Evolutionary conservation across 2,329 filamentous ascomycete species (phyloP).

Genomic region (Zymoseptoria passerinii): DNA sequence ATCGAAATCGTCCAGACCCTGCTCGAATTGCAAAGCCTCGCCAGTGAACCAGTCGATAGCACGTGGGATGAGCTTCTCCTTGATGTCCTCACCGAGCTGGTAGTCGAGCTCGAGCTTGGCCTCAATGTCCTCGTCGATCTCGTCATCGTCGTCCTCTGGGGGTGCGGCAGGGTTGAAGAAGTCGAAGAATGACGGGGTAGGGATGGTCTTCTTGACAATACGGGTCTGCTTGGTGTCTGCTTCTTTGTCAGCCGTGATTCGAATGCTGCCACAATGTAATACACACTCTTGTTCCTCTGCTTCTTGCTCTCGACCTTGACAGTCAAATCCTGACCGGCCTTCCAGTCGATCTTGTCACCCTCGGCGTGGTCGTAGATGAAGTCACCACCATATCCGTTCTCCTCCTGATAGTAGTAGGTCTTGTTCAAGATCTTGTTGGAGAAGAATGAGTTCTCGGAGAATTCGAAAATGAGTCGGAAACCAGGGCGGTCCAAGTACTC

Average conservation of each 20-base stretch:
- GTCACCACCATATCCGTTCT: constrained; percentile 96
- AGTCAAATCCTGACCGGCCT: constrained; percentile 83
- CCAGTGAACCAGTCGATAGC: constrained; percentile 99
- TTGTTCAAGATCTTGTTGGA: constrained; percentile 95
- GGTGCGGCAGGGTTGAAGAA: constrained; percentile 95
- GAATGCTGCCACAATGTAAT: not conserved
- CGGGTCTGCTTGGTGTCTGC: constrained; percentile 97
- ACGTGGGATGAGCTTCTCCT: constrained; percentile 97
- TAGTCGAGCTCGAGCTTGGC: constrained; percentile 97
- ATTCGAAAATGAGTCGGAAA: constrained; percentile 97
- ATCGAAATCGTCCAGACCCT: constrained; percentile 76
- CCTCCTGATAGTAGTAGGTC: constrained; percentile 98
- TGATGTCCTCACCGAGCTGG: constrained; percentile 97
- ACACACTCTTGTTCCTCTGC: constrained; percentile 97
- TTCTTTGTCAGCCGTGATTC: not conserved
- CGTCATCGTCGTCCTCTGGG: constrained; percentile 69
- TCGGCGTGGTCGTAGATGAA: constrained; percentile 99
- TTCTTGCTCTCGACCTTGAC: constrained; percentile 98
- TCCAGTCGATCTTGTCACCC: constrained; percentile 97
- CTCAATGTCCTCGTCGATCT: constrained; percentile 84
- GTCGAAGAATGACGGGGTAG: constrained; percentile 95
- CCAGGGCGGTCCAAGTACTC: constrained; percentile 97
- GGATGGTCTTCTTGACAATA: constrained; percentile 97
- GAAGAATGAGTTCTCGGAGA: constrained; percentile 92
- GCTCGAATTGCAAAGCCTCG: constrained; percentile 93